Evolutionary conservation across 1,139 yeast species (phyloP).

Genomic region (Nadsonia starkeyi-henricii): DNA sequence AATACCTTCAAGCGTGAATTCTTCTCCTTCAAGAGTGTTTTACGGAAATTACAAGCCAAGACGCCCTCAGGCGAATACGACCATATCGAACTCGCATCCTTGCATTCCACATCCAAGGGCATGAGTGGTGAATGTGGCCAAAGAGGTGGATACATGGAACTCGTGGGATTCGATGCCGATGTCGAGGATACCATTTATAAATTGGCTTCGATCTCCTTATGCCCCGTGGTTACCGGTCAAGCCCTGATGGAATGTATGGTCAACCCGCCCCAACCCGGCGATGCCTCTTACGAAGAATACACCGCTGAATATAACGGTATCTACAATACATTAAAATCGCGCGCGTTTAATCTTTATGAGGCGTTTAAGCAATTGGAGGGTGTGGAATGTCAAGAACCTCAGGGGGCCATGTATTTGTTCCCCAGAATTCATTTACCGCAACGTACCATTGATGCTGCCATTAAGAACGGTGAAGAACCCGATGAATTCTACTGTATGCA

Average conservation of each 20-base stretch:
- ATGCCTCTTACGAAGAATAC: constrained; percentile 58
- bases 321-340: constrained; percentile 43
- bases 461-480: constrained; percentile 36
- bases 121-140: constrained; percentile 98
- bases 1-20: constrained; percentile 56
- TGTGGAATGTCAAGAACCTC: constrained; percentile 70
- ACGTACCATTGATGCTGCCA: constrained; percentile 50
- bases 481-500: constrained; percentile 84
- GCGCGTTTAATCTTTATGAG: constrained; percentile 50
- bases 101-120: constrained; percentile 94
- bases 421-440: constrained; percentile 57
- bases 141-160: constrained; percentile 97
- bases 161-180: constrained; percentile 62
- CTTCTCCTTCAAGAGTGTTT: constrained; percentile 28
- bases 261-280: constrained; percentile 74
- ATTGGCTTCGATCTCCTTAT: constrained; percentile 76
- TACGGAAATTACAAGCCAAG: constrained; percentile 43
- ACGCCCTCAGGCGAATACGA: constrained; percentile 37
- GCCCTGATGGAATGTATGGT: constrained; percentile 85
- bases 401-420: constrained; percentile 96
- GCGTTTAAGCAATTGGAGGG: constrained; percentile 72
- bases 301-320: constrained; percentile 46
- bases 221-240: constrained; percentile 93
- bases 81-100: constrained; percentile 76
- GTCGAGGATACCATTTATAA: constrained; percentile 62